phyloP scores from a whole-genome alignment of 495 filamentous ascomycete species.

The Xylaria telfairii region DNA sequence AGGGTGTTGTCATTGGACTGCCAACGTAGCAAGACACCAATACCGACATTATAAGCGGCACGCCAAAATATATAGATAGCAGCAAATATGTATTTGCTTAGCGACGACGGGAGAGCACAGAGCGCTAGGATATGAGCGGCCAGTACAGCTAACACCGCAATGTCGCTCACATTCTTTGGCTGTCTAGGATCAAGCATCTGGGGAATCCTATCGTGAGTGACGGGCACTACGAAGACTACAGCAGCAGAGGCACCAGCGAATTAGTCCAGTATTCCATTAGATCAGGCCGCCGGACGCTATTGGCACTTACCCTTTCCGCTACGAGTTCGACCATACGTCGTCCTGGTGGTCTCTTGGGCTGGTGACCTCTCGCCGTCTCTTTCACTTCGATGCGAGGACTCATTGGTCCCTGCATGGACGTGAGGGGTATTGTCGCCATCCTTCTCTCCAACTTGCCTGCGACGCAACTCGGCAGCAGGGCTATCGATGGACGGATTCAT shows the following conservation, averaged over 20 bases:
- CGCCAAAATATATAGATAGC: constrained; percentile 90
- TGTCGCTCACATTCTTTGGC: constrained; percentile 91
- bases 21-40: constrained; percentile 84
- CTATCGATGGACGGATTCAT: constrained; percentile 24
- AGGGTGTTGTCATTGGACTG: constrained; percentile 89
- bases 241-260: neutral
- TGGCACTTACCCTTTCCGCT: constrained; percentile 79
- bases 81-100: constrained; percentile 78
- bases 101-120: constrained; percentile 69
- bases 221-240: constrained; percentile 91
- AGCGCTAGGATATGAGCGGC: constrained; percentile 73
- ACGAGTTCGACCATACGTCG: constrained; percentile 90
- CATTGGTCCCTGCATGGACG: constrained; percentile 13
- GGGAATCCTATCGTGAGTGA: constrained; percentile 98
- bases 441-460: constrained; percentile 18
- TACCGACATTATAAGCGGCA: constrained; percentile 88
- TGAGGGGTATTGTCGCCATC: constrained; percentile 17
- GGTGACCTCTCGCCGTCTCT: constrained; percentile 30
- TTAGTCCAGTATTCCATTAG: constrained; percentile 17
- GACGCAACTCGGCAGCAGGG: constrained; percentile 28
- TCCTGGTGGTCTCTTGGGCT: constrained; percentile 62
- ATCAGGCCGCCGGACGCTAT: constrained; percentile 3
- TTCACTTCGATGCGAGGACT: constrained; percentile 12
- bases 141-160: constrained; percentile 80
- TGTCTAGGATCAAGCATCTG: constrained; percentile 93